Conservation (phyloP, 2,329 filamentous ascomycete species). For the Penicillium brevicompactum region DNA sequence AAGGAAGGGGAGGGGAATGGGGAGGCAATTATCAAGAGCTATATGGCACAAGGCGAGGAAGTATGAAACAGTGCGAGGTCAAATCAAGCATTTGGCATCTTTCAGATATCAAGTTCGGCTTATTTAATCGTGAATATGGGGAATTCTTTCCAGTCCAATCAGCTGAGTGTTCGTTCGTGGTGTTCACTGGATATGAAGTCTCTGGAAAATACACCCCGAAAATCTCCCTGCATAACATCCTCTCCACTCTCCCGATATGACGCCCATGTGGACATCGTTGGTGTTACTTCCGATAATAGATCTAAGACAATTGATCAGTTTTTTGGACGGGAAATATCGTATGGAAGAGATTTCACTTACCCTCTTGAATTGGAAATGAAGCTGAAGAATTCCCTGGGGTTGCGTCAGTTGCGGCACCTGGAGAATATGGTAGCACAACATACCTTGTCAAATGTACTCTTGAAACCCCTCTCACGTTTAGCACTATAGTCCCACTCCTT, state of each 20-base stretch:
- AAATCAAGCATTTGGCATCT: conserved; percentile 30
- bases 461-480: conserved; percentile 91
- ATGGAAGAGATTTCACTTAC: conserved; percentile 49
- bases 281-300: conserved; percentile 52
- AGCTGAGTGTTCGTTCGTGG: conserved; percentile 9
- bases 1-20: too few species aligned
- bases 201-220: conserved; percentile 24
- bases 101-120: conserved; percentile 21
- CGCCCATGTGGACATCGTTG: conserved; percentile 19
- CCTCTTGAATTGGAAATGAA: conserved; percentile 99
- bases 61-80: conserved; percentile 12
- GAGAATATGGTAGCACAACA: conserved; percentile 30
- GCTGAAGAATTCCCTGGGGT: conserved; percentile 76
- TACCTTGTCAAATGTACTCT: conserved; percentile 97
- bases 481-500: conserved; percentile 99
- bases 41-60: background rate
- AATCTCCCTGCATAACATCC: conserved; percentile 15
- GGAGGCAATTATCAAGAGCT: too few species aligned
- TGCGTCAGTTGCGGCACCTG: conserved; percentile 12
- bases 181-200: conserved; percentile 14
- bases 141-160: conserved; percentile 34
- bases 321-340: background rate
- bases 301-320: conserved; percentile 32
- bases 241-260: conserved; percentile 13
- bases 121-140: conserved; percentile 15